Base-by-base conservation (phyloP, 495 filamentous ascomycete genomes). In the Achaetomiella virescens region DNA sequence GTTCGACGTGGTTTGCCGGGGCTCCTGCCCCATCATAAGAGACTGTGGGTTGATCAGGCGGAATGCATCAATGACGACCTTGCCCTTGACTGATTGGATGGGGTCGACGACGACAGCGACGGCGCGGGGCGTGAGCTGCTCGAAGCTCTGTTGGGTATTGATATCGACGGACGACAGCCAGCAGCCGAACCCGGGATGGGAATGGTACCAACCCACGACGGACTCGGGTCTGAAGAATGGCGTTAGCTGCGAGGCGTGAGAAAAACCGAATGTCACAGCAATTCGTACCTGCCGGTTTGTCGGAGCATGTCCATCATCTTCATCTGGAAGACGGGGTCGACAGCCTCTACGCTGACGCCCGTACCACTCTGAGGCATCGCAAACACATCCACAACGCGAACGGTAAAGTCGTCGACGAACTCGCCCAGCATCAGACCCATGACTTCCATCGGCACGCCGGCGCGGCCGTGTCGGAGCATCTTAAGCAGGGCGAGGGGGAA, bases 301-400 rank as follows among this genome's bases (percentile, higher is more conserved):
- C 87, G 81, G 60, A 98, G 78, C 91, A 97, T 97, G 70, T 98
- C 93, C 95, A 98, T 97, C 93, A 98, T 98, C 78, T 96, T 97
- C 60, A 87, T 95, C 76, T 98, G 93, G 70, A 98, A 98, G 14
- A 97, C 95, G 22, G 90, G 88, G 70, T 98, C 93, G 58, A 98
- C 95, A 45, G 93, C 93, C 70, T 98, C 93, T 60, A 98, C 93
- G 74, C 90, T 95, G 63, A 98, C 93, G 64, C 93, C 93, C 10
- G 93, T 98, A 70, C 93, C 93, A 59, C 90, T 96, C 70, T 98
- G 93, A n/a, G 93, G 93, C 93, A 98, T 98, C 43, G 93, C 93
- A 72, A 98, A 98, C 7, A 97, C 93, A 75, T 98, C 93, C 35
- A 95, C 89, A 18, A 98, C 93, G 47, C 92, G 85, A 47, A 98